phyloP scores from a whole-genome alignment of 176 grass and related monocot species.

The Cenchrus purpureus region DNA sequence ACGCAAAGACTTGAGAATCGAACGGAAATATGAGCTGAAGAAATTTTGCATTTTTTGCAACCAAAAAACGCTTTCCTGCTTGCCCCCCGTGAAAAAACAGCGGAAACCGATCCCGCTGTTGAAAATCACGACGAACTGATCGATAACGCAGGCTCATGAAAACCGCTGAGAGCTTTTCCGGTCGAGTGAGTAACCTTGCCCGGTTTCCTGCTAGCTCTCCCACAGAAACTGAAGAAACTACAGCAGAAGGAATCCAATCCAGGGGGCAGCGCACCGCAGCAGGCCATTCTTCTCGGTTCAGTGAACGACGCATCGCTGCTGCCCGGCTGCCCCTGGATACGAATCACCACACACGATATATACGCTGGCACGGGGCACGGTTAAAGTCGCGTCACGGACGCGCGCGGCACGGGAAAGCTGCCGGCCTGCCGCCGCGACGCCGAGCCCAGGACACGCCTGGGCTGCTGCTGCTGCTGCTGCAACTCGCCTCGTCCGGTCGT shows the following conservation, averaged over 20 bases:
- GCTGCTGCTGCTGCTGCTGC: background rate
- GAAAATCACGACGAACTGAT: background rate
- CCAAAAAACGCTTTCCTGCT: too few species aligned
- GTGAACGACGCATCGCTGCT: background rate
- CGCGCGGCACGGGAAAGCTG: constrained; percentile 29
- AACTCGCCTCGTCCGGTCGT: background rate
- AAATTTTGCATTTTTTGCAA: too few species aligned
- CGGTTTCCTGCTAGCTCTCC: background rate
- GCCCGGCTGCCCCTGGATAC: background rate
- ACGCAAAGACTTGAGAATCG: background rate
- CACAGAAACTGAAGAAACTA: background rate
- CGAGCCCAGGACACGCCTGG: background rate
- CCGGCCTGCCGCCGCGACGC: background rate
- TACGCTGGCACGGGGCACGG: background rate
- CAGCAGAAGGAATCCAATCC: background rate
- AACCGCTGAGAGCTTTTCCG: background rate
- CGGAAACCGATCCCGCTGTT: background rate
- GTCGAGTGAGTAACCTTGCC: background rate
- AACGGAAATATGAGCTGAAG: background rate
- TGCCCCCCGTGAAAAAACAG: background rate
- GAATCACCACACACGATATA: too few species aligned
- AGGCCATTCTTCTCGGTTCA: constrained; percentile 23
- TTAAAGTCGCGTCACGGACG: constrained; percentile 31
- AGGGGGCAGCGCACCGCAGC: background rate
- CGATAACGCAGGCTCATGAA: background rate